These are phyloP conservation scores for Brettanomyces sp. DNA, from an alignment of 805 yeast species.

Conservation along the genomic window DNA sequence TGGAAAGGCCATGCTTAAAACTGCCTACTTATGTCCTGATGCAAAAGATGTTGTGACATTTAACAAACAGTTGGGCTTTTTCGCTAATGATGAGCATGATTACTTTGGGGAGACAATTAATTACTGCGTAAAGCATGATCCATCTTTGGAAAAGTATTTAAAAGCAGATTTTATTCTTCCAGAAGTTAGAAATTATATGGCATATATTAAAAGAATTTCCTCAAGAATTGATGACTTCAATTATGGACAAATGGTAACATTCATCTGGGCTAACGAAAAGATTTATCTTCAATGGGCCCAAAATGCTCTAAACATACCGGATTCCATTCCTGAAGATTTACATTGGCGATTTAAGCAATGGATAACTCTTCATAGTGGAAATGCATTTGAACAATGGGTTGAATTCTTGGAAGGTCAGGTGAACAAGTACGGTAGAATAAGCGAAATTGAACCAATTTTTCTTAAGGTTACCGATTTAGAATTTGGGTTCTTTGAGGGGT, in stretches of 20 bases:
- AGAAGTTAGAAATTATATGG: background rate
- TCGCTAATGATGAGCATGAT: slow-evolving; percentile 1
- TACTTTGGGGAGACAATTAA: slow-evolving; percentile 1
- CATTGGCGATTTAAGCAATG: background rate
- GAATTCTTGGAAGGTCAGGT: background rate
- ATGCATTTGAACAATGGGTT: background rate
- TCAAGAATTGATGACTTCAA: background rate
- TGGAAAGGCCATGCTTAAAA: slow-evolving; percentile 1
- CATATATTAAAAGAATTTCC: background rate
- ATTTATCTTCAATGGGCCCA: slow-evolving; percentile 1
- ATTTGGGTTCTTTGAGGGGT: background rate
- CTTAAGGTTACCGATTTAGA: slow-evolving; percentile 1
- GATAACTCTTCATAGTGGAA: background rate
- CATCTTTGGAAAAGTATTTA: background rate
- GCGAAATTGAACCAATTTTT: background rate
- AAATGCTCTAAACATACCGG: background rate
- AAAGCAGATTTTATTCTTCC: background rate
- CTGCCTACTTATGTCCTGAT: slow-evolving; percentile 1
- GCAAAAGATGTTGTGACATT: background rate
- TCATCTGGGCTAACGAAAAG: slow-evolving; percentile 1
- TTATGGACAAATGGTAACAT: background rate
- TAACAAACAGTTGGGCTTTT: slow-evolving; percentile 1
- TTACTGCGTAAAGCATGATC: background rate
- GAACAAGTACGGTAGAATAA: background rate
- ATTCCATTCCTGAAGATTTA: background rate